These are phyloP conservation scores for Fallopia convolvulus DNA, from an alignment of 148 eudicot genomes.

Conservation along the genomic window DNA sequence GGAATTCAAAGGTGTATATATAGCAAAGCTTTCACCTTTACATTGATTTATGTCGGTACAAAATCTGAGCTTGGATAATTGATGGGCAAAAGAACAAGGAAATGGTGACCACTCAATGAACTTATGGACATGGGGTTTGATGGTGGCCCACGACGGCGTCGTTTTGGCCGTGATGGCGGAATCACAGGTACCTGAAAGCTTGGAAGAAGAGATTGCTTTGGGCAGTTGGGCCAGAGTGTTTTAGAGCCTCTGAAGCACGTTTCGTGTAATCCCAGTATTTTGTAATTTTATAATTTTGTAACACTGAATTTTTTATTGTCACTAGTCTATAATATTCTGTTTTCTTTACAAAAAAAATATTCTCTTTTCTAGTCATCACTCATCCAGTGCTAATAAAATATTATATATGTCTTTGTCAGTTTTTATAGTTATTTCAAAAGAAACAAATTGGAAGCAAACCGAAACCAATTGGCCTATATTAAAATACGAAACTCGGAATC, in stretches of 20 bases:
- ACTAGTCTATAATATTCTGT: background rate
- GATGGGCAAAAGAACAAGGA: background rate
- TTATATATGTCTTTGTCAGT: background rate
- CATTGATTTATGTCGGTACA: background rate
- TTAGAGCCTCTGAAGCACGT: background rate
- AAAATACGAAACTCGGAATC: background rate
- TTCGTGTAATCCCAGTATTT: background rate
- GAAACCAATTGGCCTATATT: background rate
- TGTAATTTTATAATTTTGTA: background rate
- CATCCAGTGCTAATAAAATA: background rate
- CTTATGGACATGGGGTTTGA: slow-evolving; percentile 5
- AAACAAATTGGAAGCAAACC: background rate
- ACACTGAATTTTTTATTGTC: background rate
- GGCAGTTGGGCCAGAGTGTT: background rate
- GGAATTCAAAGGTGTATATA: background rate
- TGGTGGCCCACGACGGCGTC: background rate
- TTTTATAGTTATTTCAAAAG: background rate
- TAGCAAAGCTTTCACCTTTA: background rate
- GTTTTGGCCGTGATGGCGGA: background rate
- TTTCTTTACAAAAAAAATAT: background rate
- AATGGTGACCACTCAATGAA: background rate
- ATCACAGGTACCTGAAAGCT: background rate
- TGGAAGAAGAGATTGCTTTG: slow-evolving; percentile 1
- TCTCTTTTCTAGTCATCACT: background rate
- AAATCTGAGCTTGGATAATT: background rate